These are phyloP conservation scores for Stephanodiscus minutulus DNA, from an alignment of 108 stramenopile genomes.

Conservation along the genomic window DNA sequence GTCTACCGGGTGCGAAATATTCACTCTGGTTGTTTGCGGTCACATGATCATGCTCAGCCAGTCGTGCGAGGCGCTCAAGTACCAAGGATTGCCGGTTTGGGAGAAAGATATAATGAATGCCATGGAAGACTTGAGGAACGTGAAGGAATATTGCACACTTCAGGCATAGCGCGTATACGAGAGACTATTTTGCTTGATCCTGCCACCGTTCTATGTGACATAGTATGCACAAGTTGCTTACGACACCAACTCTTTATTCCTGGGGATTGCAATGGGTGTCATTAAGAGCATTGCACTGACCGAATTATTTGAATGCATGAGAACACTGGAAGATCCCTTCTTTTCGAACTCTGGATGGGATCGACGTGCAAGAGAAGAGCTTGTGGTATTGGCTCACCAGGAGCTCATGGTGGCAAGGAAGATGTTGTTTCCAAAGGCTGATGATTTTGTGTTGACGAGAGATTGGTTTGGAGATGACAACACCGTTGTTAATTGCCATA, in stretches of 20 bases:
- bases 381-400: constrained; percentile 41
- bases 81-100: constrained; percentile 52
- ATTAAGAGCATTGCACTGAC: constrained; percentile 56
- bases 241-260: constrained; percentile 50
- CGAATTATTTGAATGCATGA: constrained; percentile 45
- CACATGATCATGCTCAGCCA: constrained; percentile 46
- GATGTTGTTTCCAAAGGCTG: constrained; percentile 42
- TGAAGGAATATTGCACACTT: constrained; percentile 66
- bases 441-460: constrained; percentile 27
- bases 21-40: constrained; percentile 46
- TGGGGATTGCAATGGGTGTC: constrained; percentile 65
- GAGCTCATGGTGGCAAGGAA: constrained; percentile 52
- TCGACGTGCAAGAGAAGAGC: constrained; percentile 63
- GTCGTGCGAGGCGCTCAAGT: constrained; percentile 49
- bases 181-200: constrained; percentile 54
- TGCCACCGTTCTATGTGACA: constrained; percentile 66
- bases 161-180: constrained; percentile 63
- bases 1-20: constrained; percentile 25
- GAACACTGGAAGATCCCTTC: constrained; percentile 52
- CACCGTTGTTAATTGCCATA: too few relatives aligned
- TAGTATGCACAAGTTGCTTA: constrained; percentile 68
- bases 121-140: constrained; percentile 56
- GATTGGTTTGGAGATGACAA: too few relatives aligned
- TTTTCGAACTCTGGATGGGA: constrained; percentile 58
- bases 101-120: constrained; percentile 47